Percentiles rank a stretch among this genome's conserved stretches.
These are phyloP conservation scores for Suillus subalutaceus DNA, from an alignment of 768 basidiomycete species.

Conservation along the genomic window DNA sequence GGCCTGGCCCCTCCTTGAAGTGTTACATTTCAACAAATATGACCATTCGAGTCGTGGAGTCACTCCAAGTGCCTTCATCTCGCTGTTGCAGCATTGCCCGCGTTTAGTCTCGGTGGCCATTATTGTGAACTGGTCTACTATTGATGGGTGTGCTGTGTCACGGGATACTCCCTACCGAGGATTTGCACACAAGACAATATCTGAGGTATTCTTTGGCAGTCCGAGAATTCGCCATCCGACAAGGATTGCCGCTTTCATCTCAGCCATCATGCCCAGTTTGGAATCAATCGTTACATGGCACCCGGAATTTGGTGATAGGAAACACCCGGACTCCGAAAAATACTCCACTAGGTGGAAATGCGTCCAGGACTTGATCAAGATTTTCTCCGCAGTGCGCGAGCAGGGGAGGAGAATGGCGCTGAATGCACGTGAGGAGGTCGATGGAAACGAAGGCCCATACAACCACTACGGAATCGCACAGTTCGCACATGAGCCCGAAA, in stretches of 20 bases:
- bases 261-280: too few relatives aligned
- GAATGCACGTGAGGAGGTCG: too few relatives aligned
- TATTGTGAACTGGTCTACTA: not conserved
- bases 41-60: not conserved
- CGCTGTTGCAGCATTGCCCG: slow-evolving; percentile 6
- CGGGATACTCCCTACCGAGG: not conserved
- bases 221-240: not conserved
- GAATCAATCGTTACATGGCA: slow-evolving; percentile 31
- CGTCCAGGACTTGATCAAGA: slow-evolving; percentile 24
- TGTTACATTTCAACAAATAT: not conserved
- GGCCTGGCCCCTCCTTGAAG: slow-evolving; percentile 8
- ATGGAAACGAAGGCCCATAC: too few relatives aligned
- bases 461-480: too few relatives aligned
- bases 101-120: not conserved
- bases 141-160: not conserved
- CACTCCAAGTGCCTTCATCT: not conserved
- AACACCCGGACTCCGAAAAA: too few relatives aligned
- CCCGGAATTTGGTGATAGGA: too few relatives aligned
- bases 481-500: too few relatives aligned
- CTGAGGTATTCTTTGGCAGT: not conserved
- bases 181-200: not conserved
- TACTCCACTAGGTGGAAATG: slow-evolving; percentile 4
- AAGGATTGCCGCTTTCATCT: too few relatives aligned
- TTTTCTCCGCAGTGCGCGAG: slow-evolving; percentile 14
- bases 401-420: too few relatives aligned